Evolutionary conservation across 805 yeast species (phyloP).

Genomic region (Saturnispora galanensis): DNA sequence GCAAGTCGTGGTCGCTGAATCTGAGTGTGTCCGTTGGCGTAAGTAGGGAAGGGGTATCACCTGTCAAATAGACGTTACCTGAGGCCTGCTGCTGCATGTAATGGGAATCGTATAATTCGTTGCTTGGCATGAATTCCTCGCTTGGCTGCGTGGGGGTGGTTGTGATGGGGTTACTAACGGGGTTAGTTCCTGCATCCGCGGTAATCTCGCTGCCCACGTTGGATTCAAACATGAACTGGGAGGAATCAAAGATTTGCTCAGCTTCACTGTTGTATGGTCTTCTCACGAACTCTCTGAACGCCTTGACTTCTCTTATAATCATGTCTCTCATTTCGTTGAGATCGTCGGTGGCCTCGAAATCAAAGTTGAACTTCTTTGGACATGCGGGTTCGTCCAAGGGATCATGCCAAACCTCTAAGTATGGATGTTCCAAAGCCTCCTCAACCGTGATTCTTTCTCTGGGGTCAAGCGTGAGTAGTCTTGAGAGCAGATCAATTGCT

Average conservation of each 20-base stretch:
- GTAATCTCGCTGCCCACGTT: slow-evolving; percentile 2
- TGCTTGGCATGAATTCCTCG: slow-evolving; percentile 1
- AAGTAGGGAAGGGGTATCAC: slow-evolving; percentile 19
- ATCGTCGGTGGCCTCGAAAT: slow-evolving; percentile 79
- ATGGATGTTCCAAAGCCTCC: slow-evolving; percentile 84
- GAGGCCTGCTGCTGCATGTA: slow-evolving; percentile 18
- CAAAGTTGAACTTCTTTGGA: slow-evolving; percentile 70
- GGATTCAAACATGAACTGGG: slow-evolving; percentile 10
- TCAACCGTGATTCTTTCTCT: slow-evolving; percentile 74
- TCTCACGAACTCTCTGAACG: slow-evolving; percentile 73
- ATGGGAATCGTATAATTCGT: slow-evolving; percentile 6
- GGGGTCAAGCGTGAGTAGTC: slow-evolving; percentile 84
- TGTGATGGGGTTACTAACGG: slow-evolving; percentile 6
- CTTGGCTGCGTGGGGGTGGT: slow-evolving; percentile 6
- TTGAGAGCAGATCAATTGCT: slow-evolving; percentile 72
- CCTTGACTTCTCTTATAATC: slow-evolving; percentile 70
- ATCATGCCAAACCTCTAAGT: slow-evolving; percentile 83
- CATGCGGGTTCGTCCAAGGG: slow-evolving; percentile 87
- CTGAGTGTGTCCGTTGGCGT: slow-evolving; percentile 37
- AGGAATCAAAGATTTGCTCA: slow-evolving; percentile 14
- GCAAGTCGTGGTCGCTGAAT: slow-evolving; percentile 39
- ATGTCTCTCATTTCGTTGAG: slow-evolving; percentile 63
- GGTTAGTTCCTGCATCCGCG: not conserved
- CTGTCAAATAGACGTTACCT: slow-evolving; percentile 6
- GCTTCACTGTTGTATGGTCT: slow-evolving; percentile 11